Base-by-base conservation (phyloP, 148 eudicot species). In the Arctostaphylos glauca region DNA sequence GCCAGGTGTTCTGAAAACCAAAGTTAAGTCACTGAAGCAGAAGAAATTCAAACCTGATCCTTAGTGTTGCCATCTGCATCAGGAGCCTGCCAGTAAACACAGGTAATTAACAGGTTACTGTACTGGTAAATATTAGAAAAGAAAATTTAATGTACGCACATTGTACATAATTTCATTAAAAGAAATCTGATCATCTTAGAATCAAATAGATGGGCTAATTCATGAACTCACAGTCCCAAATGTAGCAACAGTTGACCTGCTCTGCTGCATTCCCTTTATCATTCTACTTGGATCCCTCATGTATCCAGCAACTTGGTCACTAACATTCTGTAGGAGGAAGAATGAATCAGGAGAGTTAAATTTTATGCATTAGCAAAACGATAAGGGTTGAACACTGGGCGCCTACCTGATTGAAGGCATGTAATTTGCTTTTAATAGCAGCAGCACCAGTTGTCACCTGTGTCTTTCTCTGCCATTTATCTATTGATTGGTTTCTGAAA, bases 381-480 rank as follows among this genome's bases (percentile, higher is more conserved):
- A 82, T 72, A 72, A 6, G 41, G 53, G 3, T 81, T 25, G 59
- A 77, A 76, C 21, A 21, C 13, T 19, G 55, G 64, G 58, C 81
- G 16, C 72, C 68, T 80, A 96, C 98, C 98, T 96, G 98, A 83
- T 94, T 96, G 83, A 96, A 96, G 16, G 98, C 98, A 74, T 92
- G 88, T 58, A 94, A 87, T 80, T 91, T 95, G 76, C 91, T 88
- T 84, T 90, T 95, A 77, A 93, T 90, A 76, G 92, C 96, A 81
- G 94, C 98, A 84, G 98, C 98, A 84, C 98, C 98, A 80, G 94
- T 91, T 44, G 92, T 92, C 85, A 96, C 98, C 86, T 96, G 97
- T 83, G 96, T 89, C 90, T 92, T 94, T 88, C 98, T 92, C 87
- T 96, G 98, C 98, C 98, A 96, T 87, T 92, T 96, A 89, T 96